phyloP scores from a whole-genome alignment of 129 eudicot species.

The Scalesia atractyloides region DNA sequence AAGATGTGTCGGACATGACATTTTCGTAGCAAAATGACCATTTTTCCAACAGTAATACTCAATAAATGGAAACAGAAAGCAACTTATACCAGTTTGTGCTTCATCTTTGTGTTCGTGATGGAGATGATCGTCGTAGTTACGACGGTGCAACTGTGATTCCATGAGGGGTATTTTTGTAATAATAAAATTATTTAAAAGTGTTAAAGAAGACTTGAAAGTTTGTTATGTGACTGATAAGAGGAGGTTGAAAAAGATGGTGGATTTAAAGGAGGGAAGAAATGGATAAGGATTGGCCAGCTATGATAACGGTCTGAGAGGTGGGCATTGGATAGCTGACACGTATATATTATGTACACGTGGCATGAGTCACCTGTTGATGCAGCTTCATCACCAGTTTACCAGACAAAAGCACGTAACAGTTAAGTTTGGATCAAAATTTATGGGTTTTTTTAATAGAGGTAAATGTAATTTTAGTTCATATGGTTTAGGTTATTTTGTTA shows the following conservation, averaged over 20 bases:
- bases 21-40: too few species aligned
- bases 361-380: neutral
- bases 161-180: constrained; percentile 25
- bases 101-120: constrained; percentile 28
- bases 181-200: neutral
- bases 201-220: neutral
- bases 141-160: constrained; percentile 45
- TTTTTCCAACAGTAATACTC: too few species aligned
- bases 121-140: constrained; percentile 9
- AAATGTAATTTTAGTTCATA: too few species aligned
- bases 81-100: constrained; percentile 23
- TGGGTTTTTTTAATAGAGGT: too few species aligned
- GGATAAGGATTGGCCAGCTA: constrained; percentile 29
- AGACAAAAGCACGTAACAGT: too few species aligned
- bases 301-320: neutral
- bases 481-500: too few species aligned
- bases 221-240: neutral
- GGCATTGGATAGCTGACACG: constrained; percentile 25
- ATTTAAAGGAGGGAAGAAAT: constrained; percentile 9
- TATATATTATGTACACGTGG: constrained; percentile 23
- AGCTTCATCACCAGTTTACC: neutral
- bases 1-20: too few species aligned
- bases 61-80: too few species aligned
- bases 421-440: too few species aligned
- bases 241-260: neutral